phyloP scores from a whole-genome alignment of 2,329 filamentous ascomycete species.

The Curvularia eragrostidis region DNA sequence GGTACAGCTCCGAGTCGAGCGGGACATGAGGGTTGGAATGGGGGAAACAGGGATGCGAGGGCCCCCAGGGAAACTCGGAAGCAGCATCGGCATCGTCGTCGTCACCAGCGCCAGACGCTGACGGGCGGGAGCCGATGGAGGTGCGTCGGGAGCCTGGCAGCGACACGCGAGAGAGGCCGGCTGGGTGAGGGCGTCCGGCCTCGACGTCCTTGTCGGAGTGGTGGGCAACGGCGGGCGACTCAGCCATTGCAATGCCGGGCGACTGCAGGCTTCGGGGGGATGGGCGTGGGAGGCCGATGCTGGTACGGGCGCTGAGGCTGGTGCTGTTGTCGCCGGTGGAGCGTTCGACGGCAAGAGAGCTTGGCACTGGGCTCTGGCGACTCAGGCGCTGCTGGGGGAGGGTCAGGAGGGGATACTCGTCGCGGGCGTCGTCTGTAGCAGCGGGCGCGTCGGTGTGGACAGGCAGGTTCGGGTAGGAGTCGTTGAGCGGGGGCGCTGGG shows the following conservation, averaged over 20 bases:
- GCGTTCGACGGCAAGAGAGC: constrained; percentile 48
- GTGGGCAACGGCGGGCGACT: constrained; percentile 21
- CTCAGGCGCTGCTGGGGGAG: constrained; percentile 64
- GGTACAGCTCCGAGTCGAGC: constrained; percentile 73
- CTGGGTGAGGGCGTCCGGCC: constrained; percentile 20
- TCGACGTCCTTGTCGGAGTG: constrained; percentile 36
- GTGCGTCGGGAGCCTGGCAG: constrained; percentile 38
- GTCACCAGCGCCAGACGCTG: constrained; percentile 43
- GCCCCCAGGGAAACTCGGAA: constrained; percentile 82
- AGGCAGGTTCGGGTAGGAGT: constrained; percentile 52
- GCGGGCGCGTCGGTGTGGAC: constrained; percentile 38
- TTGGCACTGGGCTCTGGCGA: constrained; percentile 53
- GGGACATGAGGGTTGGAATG: constrained; percentile 93
- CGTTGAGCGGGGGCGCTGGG: constrained; percentile 8
- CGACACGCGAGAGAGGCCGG: constrained; percentile 28
- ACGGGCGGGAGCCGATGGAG: constrained; percentile 37
- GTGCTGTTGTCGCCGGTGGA: constrained; percentile 51
- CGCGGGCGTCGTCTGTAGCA: constrained; percentile 48
- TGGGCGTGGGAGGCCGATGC: constrained; percentile 58
- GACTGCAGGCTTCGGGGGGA: constrained; percentile 39
- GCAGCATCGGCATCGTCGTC: constrained; percentile 42
- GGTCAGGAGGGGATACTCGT: constrained; percentile 63
- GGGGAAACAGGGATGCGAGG: constrained; percentile 91
- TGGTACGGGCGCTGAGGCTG: constrained; percentile 50
- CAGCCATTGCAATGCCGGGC: constrained; percentile 34